phyloP scores from a whole-genome alignment of 2,329 filamentous ascomycete genomes.

The Diaporthe vexans region DNA sequence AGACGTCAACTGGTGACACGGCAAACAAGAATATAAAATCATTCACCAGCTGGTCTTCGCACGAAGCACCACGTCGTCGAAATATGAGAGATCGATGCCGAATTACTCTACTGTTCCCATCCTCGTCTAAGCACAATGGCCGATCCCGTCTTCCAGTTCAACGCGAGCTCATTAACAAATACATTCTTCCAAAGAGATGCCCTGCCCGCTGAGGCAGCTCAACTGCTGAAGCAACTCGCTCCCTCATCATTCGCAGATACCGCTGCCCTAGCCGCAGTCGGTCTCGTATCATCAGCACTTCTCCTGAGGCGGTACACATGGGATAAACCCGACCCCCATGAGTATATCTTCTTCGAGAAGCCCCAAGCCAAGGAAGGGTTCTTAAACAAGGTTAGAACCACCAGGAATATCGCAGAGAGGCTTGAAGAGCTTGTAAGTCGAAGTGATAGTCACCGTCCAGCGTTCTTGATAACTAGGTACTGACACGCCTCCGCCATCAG shows the following conservation, averaged over 20 bases:
- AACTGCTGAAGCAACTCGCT: constrained; percentile 32
- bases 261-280: constrained; percentile 36
- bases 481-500: background rate
- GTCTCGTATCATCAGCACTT: constrained; percentile 53
- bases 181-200: constrained; percentile 2
- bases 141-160: constrained; percentile 12
- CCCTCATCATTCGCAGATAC: constrained; percentile 32
- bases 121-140: background rate
- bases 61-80: background rate
- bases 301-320: constrained; percentile 35
- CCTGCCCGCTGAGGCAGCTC: background rate
- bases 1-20: too few relatives aligned
- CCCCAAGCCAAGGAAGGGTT: constrained; percentile 37
- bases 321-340: constrained; percentile 40
- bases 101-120: background rate
- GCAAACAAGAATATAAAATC: background rate
- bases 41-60: background rate
- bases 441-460: accelerated
- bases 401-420: constrained; percentile 42
- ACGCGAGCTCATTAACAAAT: constrained; percentile 5
- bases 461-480: background rate
- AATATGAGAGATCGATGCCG: background rate
- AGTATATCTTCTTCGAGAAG: constrained; percentile 39
- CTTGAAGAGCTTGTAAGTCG: constrained; percentile 46
- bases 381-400: constrained; percentile 25